These are phyloP conservation scores for Stylonectria norvegica DNA, from an alignment of 2,329 filamentous ascomycete species.

Conservation along the genomic window DNA sequence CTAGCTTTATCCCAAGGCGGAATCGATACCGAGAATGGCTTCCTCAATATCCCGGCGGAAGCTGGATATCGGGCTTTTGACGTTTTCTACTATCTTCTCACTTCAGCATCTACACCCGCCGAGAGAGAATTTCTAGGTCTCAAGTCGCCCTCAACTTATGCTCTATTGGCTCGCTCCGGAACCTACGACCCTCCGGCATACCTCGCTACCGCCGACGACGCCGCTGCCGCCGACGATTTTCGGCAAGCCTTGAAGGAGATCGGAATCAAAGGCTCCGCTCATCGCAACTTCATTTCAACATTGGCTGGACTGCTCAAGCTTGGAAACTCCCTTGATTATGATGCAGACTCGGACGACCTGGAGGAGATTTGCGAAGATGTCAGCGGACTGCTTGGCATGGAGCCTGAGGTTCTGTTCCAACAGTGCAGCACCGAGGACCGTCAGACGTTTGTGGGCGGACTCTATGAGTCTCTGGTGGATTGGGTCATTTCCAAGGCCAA, in stretches of 20 bases:
- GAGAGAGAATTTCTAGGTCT: conserved; percentile 87
- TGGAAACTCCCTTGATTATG: conserved; percentile 83
- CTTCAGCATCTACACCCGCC: conserved; percentile 81
- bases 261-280: conserved; percentile 82
- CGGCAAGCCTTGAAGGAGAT: conserved; percentile 82
- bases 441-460: conserved; percentile 73
- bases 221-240: conserved; percentile 90
- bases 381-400: conserved; percentile 77
- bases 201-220: conserved; percentile 88
- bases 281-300: conserved; percentile 79
- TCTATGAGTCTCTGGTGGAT: conserved; percentile 93
- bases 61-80: conserved; percentile 89
- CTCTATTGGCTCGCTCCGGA: conserved; percentile 74
- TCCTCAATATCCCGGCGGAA: conserved; percentile 76
- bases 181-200: conserved; percentile 86
- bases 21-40: conserved; percentile 76
- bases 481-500: conserved; percentile 93
- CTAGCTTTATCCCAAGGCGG: conserved; percentile 82
- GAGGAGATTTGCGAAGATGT: conserved; percentile 90
- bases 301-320: conserved; percentile 86
- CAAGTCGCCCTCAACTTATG: conserved; percentile 71
- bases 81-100: conserved; percentile 95
- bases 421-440: conserved; percentile 84
- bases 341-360: conserved; percentile 77
- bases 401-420: conserved; percentile 74